Evolutionary conservation across 1,284 basidiomycete genomes (phyloP), one percentile per base, ranked within the genome.

Genomic region (Meripilus lineatus): DNA sequence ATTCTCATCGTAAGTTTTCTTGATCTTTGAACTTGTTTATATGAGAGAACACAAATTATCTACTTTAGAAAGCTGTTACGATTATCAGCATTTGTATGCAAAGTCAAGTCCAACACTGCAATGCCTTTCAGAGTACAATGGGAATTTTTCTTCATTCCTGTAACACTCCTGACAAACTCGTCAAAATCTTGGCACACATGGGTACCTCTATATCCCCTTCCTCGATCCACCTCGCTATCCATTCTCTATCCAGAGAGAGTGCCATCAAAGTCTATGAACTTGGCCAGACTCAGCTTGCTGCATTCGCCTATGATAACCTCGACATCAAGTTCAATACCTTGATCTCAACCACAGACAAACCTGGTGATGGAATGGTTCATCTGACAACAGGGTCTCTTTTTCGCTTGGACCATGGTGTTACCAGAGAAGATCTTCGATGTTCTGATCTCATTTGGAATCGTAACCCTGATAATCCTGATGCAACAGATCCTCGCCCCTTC

Each of bases 251-350:
- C 2, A 17, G 11, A 0, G 50, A 59, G 17, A 30, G 55, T 3
- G 11, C 8, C 3, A 15, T 26, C 2, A 39, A 32, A 1, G 35
- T 64, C 2, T 24, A 41, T 2, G 33, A 46, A 11, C 50, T 64
- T 13, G 59, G 54, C 2, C 47, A 52, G 35, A 56, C 56, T 2
- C 47, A 57, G 2, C 38, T 53, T 3, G 48, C 51, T 2, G 38
- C 48, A 3, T 54, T 52, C 37, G 58, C 54, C 4, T 67, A 63
- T 32, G 59, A 67, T 46, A 67, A 66, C 39, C 55, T 65, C 37
- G 63, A 66, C 26, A 36, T 62, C 3, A 47, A 57, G 13, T 33
- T 64, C 7, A 54, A 61, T n/a, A 25, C 22, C 1, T 37, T 42
- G 0, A 39, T 55, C 11, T 57, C 58, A 3, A 63, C 58, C 0